Base-by-base conservation (phyloP, 345 rosid species). In the Excoecaria agallocha region DNA sequence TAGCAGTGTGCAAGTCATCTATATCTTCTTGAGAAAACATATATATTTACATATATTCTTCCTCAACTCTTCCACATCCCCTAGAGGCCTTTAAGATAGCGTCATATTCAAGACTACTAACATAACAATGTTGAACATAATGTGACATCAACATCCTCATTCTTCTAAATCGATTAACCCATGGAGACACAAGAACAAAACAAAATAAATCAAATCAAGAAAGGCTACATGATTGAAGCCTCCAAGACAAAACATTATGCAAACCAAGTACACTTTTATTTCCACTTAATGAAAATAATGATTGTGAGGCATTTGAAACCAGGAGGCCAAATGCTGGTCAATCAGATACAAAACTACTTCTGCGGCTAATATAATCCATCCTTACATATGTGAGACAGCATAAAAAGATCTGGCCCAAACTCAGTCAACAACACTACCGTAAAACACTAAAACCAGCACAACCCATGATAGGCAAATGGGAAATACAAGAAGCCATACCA, bases 401-500 rank as follows among this genome's bases (percentile, higher is more conserved):
- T 0, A 16, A n/a, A 9, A 37, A 37, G 7, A 57, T 11, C 6
- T 6, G 22, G 0, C 12, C 39, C 25, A 59, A 61, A 30, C 45
- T 62, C 38, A 62, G 6, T 16, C 11, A 62, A 15, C 46, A 43
- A 30, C 48, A 45, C 38, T 43, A 66, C 9, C 52, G 3, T 19
- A 43, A 41, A 65, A 15, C 68, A 20, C 12, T 41, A 45, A 48
- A 46, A n/a, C 52, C 55, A 38, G 63, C 10, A 25, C 12, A 69
- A 7, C 30, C 8, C 65, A 12, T 57, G 1, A 41, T 56, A 39
- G 20, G 15, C 8, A 68, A 66, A 2, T 10, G 17, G 38, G 45
- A 11, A n/a, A 43, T 12, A 50, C 1, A 62, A 17, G 30, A 51
- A 69, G 43, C 68, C 81, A 51, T 83, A 94, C 98, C 97, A 79